phyloP scores from a whole-genome alignment of 495 filamentous ascomycete species.

The Aspergillus ostianus region DNA sequence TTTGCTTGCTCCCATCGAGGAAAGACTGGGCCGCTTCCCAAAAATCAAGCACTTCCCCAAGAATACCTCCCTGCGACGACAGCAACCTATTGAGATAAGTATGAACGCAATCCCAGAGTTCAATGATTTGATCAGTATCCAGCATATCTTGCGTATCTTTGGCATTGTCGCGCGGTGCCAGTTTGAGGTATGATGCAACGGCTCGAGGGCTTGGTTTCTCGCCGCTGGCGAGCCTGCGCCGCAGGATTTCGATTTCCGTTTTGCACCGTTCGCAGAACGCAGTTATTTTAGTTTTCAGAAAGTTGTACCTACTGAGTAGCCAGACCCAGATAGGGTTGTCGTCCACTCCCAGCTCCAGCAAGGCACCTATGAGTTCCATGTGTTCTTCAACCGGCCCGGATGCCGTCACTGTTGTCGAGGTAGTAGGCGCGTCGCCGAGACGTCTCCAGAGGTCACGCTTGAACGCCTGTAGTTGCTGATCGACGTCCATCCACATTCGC shows the following conservation, averaged over 20 bases:
- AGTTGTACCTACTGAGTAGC: conserved; percentile 84
- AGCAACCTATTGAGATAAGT: conserved; percentile 66
- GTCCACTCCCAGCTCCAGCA: conserved; percentile 87
- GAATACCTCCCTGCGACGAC: conserved; percentile 68
- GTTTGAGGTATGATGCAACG: conserved; percentile 70
- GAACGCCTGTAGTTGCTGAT: conserved; percentile 76
- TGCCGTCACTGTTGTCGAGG: conserved; percentile 37
- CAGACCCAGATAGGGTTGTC: conserved; percentile 96
- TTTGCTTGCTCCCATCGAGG: conserved; percentile 81
- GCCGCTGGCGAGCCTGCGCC: conserved; percentile 70
- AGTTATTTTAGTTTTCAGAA: conserved; percentile 79
- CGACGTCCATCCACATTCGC: conserved; percentile 92
- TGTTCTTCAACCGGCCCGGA: conserved; percentile 67
- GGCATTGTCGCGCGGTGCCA: conserved; percentile 60
- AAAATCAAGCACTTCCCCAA: conserved; percentile 88
- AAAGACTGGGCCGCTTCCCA: conserved; percentile 92
- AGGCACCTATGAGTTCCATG: conserved; percentile 82
- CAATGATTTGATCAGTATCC: conserved; percentile 74
- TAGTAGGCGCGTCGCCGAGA: conserved; percentile 59
- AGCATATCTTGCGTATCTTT: conserved; percentile 54
- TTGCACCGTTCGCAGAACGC: conserved; percentile 76
- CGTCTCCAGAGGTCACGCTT: conserved; percentile 86
- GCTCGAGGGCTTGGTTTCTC: conserved; percentile 67
- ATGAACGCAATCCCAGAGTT: conserved; percentile 85
- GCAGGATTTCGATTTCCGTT: conserved; percentile 86